A percentile compares a stretch with the other conserved stretches of the same genome.
phyloP scores from a whole-genome alignment of 1,139 yeast genomes.

The Nakaseomyces glabratus region DNA sequence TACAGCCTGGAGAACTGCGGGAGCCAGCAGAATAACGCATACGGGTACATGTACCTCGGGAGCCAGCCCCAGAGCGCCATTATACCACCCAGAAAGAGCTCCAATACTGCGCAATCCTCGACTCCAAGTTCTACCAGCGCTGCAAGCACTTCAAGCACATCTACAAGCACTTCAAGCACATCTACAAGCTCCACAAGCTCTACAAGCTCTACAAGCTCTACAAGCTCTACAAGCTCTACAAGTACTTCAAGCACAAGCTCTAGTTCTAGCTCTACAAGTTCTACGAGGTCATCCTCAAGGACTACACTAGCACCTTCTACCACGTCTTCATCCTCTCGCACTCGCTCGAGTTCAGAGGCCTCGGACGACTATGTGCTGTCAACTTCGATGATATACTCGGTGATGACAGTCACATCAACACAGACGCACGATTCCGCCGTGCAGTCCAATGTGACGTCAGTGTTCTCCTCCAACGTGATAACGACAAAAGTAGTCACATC shows the following conservation, averaged over 20 bases:
- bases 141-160: conserved; percentile 8
- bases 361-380: conserved; percentile 6
- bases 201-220: conserved; percentile 3
- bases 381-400: conserved; percentile 26
- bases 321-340: conserved; percentile 4
- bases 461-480: conserved; percentile 25
- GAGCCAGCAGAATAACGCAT: conserved; percentile 10
- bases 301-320: conserved; percentile 6
- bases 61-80: conserved; percentile 8
- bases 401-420: conserved; percentile 27
- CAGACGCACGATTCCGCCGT: conserved; percentile 12
- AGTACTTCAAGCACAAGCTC: conserved; percentile 4
- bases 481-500: conserved; percentile 17
- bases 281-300: conserved; percentile 8
- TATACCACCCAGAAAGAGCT: not conserved
- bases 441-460: conserved; percentile 9
- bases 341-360: conserved; percentile 1
- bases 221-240: not conserved
- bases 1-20: conserved; percentile 19
- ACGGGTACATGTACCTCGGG: conserved; percentile 18
- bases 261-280: conserved; percentile 7
- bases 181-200: not conserved
- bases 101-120: too few species aligned
- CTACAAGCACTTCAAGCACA: conserved; percentile 6
- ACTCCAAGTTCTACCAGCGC: too few species aligned